Conservation (phyloP, 2,329 filamentous ascomycete species). For the Fusarium sp. region DNA sequence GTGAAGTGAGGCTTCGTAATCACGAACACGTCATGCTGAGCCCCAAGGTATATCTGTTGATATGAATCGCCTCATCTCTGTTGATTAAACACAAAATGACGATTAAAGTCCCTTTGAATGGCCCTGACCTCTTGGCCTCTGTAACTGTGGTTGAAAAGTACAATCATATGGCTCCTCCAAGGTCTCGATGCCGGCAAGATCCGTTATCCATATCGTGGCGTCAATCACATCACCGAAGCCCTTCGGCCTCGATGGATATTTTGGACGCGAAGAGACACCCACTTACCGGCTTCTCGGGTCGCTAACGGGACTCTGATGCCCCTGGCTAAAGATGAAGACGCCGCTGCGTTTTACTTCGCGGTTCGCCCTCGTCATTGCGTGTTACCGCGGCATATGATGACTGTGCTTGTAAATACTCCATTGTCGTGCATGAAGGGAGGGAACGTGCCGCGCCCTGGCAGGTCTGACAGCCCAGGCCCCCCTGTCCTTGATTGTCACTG, state of each 20-base stretch:
- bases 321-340: slow-evolving; percentile 13
- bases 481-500: slow-evolving; percentile 16
- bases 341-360: slow-evolving; percentile 14
- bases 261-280: background rate
- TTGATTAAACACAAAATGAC: slow-evolving; percentile 4
- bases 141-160: background rate
- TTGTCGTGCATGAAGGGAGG: slow-evolving; percentile 25
- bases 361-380: background rate
- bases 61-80: slow-evolving; percentile 16
- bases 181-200: background rate
- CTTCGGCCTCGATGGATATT: slow-evolving; percentile 10
- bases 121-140: slow-evolving; percentile 5
- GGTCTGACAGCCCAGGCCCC: slow-evolving; percentile 40
- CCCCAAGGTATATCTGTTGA: background rate
- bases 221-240: slow-evolving; percentile 14
- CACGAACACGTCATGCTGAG: slow-evolving; percentile 4
- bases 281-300: slow-evolving; percentile 1
- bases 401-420: slow-evolving; percentile 1
- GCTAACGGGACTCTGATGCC: slow-evolving; percentile 9
- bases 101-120: slow-evolving; percentile 1
- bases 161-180: background rate
- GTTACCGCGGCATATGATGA: background rate
- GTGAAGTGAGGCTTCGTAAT: background rate
- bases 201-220: slow-evolving; percentile 17
- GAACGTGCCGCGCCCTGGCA: slow-evolving; percentile 38